phyloP scores from a whole-genome alignment of 2,329 filamentous ascomycete species.

The Pseudogymnoascus sp. region DNA sequence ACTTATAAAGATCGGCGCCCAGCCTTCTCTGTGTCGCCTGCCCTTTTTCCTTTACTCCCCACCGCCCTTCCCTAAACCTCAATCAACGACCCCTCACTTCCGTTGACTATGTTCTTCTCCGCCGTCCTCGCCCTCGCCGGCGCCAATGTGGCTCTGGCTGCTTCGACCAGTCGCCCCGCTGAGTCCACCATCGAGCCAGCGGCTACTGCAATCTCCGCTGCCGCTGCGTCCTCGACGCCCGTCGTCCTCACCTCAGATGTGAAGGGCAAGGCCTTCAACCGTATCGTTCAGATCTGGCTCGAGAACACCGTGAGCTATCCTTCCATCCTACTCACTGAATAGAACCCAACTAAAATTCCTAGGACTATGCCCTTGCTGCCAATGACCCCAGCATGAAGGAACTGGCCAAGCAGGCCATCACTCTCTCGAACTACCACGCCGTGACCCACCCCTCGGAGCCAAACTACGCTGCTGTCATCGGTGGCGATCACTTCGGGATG shows the following conservation, averaged over 20 bases:
- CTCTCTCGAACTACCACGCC: conserved; percentile 44
- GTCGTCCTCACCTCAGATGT: conserved; percentile 38
- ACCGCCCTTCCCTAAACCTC: not conserved
- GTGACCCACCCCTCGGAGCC: conserved; percentile 53
- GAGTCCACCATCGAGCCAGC: conserved; percentile 16
- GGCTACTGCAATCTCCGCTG: conserved; percentile 29
- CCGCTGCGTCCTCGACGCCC: conserved; percentile 37
- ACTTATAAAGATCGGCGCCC: not conserved
- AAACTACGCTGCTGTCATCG: conserved; percentile 52
- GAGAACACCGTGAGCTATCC: conserved; percentile 41
- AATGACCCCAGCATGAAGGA: conserved; percentile 33
- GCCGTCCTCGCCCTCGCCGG: conserved; percentile 4
- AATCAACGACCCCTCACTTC: not conserved
- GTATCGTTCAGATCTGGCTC: conserved; percentile 54
- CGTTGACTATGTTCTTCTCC: not conserved
- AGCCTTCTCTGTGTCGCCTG: not conserved
- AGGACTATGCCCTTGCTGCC: conserved; percentile 20
- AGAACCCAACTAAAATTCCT: not conserved
- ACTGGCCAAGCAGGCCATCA: conserved; percentile 46
- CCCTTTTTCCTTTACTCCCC: not conserved
- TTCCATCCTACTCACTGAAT: not conserved
- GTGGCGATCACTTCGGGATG: conserved; percentile 49
- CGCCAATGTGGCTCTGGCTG: conserved; percentile 7
- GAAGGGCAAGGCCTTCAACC: conserved; percentile 48
- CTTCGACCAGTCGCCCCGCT: conserved; percentile 10